phyloP scores from a whole-genome alignment of 176 grass and related monocot genomes.

The Urochloa ruziziensis region DNA sequence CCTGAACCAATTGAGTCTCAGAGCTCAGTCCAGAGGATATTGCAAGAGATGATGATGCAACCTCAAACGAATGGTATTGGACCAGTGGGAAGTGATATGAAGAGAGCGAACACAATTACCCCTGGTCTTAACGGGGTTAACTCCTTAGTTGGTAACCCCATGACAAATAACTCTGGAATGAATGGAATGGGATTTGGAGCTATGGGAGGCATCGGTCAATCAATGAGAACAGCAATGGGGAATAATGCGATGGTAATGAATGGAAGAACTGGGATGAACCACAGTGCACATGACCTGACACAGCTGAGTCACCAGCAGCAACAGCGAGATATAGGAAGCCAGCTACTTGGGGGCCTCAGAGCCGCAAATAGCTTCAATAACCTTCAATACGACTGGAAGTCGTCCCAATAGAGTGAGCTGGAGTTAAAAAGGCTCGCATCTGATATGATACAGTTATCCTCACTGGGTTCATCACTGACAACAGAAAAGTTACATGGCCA shows the following conservation, averaged over 20 bases:
- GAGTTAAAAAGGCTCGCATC: conserved; percentile 2
- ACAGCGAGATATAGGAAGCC: conserved; percentile 72
- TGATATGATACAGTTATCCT: conserved; percentile 35
- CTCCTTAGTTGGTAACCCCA: conserved; percentile 51
- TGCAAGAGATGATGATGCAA: conserved; percentile 84
- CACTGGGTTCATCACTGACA: conserved; percentile 27
- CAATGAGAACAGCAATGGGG: conserved; percentile 41
- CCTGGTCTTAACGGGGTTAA: conserved; percentile 45
- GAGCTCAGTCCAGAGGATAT: conserved; percentile 77
- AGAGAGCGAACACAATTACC: conserved; percentile 47
- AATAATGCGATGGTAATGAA: conserved; percentile 65
- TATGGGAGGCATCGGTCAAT: conserved; percentile 44
- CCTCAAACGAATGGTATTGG: conserved; percentile 56
- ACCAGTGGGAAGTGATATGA: conserved; percentile 47
- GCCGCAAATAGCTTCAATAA: conserved; percentile 75
- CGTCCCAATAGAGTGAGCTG: conserved; percentile 54
- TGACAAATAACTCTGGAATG: conserved; percentile 42
- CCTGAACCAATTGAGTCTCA: conserved; percentile 62
- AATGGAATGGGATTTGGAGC: conserved; percentile 41
- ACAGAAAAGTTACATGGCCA: conserved; percentile 24
- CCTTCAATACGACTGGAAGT: conserved; percentile 75
- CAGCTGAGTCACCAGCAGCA: conserved; percentile 57
- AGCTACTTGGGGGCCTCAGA: conserved; percentile 57
- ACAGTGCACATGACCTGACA: conserved; percentile 54
- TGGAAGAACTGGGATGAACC: conserved; percentile 59